A percentile compares a stretch with the other conserved stretches of the same genome.
These are phyloP conservation scores for Linum usitatissimum DNA, from an alignment of 345 rosid species.

Conservation along the genomic window DNA sequence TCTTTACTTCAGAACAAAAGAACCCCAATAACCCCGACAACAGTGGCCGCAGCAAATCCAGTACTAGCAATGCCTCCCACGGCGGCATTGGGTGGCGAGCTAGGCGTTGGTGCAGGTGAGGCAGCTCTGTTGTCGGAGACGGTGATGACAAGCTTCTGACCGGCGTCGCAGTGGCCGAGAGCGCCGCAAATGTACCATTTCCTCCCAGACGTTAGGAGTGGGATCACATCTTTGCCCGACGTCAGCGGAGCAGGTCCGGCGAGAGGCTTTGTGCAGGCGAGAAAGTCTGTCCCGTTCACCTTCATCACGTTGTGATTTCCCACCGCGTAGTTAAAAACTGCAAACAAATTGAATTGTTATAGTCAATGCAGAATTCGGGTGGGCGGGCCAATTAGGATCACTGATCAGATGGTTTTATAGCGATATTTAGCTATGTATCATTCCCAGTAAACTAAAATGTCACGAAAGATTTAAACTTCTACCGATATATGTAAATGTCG, in stretches of 20 bases:
- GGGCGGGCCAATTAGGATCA: too few species aligned
- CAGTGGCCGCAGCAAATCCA: neutral
- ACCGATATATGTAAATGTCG: too few species aligned
- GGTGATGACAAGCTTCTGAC: conserved; percentile 29
- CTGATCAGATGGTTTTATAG: too few species aligned
- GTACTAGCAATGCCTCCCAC: neutral
- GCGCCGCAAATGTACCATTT: conserved; percentile 45
- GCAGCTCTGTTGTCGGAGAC: conserved; percentile 6
- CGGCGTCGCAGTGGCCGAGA: conserved; percentile 16
- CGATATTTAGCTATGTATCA: too few species aligned
- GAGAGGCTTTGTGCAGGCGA: conserved; percentile 14
- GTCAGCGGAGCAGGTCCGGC: neutral
- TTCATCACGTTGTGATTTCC: conserved; percentile 26
- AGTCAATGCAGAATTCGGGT: too few species aligned
- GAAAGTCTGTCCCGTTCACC: conserved; percentile 22
- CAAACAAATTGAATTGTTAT: neutral
- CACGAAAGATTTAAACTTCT: too few species aligned
- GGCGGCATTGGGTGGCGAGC: neutral
- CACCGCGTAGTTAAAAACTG: conserved; percentile 27
- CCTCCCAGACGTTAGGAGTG: conserved; percentile 20
- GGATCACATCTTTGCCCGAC: conserved; percentile 27
- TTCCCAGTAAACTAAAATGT: too few species aligned
- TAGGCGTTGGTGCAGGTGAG: conserved; percentile 5
- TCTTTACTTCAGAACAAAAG: neutral
- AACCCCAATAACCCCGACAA: neutral